These are phyloP conservation scores for Isoetes taiwanensis DNA, from an alignment of 75 land plant genomes.

Conservation along the genomic window DNA sequence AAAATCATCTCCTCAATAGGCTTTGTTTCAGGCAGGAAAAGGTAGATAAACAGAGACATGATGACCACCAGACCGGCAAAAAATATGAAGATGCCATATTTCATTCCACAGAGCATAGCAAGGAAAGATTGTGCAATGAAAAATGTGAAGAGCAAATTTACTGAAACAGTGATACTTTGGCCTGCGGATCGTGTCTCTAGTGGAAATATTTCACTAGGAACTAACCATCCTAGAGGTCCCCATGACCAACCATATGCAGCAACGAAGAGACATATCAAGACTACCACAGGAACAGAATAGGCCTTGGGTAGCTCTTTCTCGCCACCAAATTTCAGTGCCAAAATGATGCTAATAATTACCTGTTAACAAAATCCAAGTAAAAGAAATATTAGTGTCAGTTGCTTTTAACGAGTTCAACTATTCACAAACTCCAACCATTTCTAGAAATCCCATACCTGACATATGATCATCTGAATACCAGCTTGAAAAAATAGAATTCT, in stretches of 20 bases:
- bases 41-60: slow-evolving; percentile 49
- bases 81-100: slow-evolving; percentile 64
- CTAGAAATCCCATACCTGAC: slow-evolving; percentile 43
- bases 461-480: slow-evolving; percentile 39
- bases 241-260: slow-evolving; percentile 79
- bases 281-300: slow-evolving; percentile 29
- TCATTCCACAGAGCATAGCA: slow-evolving; percentile 43
- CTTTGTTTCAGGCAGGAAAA: slow-evolving; percentile 85
- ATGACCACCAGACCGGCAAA: slow-evolving; percentile 50
- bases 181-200: slow-evolving; percentile 82
- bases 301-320: slow-evolving; percentile 25
- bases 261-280: slow-evolving; percentile 43
- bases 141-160: slow-evolving; percentile 73
- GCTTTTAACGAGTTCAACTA: no score
- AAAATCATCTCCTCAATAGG: slow-evolving; percentile 56
- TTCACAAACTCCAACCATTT: no score
- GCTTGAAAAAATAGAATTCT: slow-evolving; percentile 31
- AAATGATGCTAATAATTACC: slow-evolving; percentile 36
- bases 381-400: no score
- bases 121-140: slow-evolving; percentile 72
- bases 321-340: slow-evolving; percentile 41
- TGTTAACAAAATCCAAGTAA: no score
- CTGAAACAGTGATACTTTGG: slow-evolving; percentile 62
- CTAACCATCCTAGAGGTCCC: slow-evolving; percentile 89
- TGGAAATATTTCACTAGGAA: slow-evolving; percentile 85